Evolutionary conservation across 495 filamentous ascomycete genomes (phyloP), one percentile per base, ranked within the genome.

Genomic region (Thermochaetoides thermophila): DNA sequence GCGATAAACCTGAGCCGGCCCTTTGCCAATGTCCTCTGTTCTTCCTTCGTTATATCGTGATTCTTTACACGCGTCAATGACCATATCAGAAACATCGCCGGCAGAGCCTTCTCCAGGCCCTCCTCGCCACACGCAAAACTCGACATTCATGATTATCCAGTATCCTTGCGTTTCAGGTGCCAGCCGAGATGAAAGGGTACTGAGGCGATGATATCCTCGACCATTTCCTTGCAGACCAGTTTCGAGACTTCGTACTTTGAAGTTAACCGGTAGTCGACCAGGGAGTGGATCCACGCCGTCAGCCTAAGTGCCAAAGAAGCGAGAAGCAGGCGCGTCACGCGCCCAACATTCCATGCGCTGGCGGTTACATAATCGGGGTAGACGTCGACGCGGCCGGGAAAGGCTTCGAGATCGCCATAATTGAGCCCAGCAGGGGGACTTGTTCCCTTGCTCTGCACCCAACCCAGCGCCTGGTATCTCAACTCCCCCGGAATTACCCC

Each of bases 101-200:
- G 59, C 2, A 70, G 48, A 2, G 55, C 55, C 39, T 66, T 68
- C 10, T 45, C 30, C 10, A 37, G 25, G n/a, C 39, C 44, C 11
- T 59, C 56, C 6, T 53, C 41, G 6, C 63, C 59, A 35, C 54
- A 61, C 10, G 40, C 48, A 35, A 64, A 68, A 5, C 35, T 46
- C 2, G 43, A 51, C 8, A 43, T 32, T 11, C 40, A 40, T 5
- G 37, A 17, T 15, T 29, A 11, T 13, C 35, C 28, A 12, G 53
- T 27, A 7, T 42, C 12, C 22, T 53, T 43, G 7, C 18, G 45
- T 40, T 44, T 38, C n/a, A 43, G 37, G 28, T 56, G 54, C 63
- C 66, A 69, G 17, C 68, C 65, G 0, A 72, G 51, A 38, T 64
- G 59, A 38, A 61, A 71, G 3, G 68, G 68, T 24, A 68, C 59